A percentile compares a stretch with the other conserved stretches of the same genome.
These are phyloP conservation scores for Rhodamnia rubescens DNA, from an alignment of 345 rosid species.

Conservation along the genomic window DNA sequence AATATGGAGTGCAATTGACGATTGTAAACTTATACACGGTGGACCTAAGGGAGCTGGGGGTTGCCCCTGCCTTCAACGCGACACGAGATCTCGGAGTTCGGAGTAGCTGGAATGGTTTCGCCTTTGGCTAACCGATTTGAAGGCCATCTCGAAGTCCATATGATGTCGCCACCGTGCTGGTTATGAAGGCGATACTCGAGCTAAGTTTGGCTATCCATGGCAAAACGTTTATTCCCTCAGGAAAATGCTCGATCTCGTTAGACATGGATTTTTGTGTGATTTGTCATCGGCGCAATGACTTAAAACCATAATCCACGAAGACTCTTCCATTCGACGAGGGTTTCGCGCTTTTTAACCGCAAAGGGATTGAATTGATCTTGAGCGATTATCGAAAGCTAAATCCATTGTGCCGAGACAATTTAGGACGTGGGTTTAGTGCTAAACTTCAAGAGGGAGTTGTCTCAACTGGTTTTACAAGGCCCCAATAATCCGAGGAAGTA, in stretches of 20 bases:
- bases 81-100: too few relatives aligned
- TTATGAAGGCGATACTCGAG: too few relatives aligned
- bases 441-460: not conserved
- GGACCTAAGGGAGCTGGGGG: not conserved
- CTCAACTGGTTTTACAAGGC: not conserved
- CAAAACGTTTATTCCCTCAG: not conserved
- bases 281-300: not conserved
- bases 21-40: not conserved
- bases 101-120: not conserved
- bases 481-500: too few relatives aligned
- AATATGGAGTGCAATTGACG: not conserved
- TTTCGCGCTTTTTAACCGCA: not conserved
- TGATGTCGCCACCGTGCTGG: too few relatives aligned
- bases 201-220: not conserved
- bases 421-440: not conserved
- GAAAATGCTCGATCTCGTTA: not conserved
- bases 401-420: not conserved
- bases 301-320: too few relatives aligned
- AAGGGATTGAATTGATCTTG: not conserved
- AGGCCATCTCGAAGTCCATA: not conserved
- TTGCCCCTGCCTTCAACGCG: not conserved
- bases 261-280: not conserved
- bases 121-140: not conserved
- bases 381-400: not conserved
- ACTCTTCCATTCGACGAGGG: not conserved